A percentile compares a stretch with the other conserved stretches of the same genome.
Evolutionary conservation across 805 yeast genomes (phyloP).

Genomic region (Starmerella asiatica): DNA sequence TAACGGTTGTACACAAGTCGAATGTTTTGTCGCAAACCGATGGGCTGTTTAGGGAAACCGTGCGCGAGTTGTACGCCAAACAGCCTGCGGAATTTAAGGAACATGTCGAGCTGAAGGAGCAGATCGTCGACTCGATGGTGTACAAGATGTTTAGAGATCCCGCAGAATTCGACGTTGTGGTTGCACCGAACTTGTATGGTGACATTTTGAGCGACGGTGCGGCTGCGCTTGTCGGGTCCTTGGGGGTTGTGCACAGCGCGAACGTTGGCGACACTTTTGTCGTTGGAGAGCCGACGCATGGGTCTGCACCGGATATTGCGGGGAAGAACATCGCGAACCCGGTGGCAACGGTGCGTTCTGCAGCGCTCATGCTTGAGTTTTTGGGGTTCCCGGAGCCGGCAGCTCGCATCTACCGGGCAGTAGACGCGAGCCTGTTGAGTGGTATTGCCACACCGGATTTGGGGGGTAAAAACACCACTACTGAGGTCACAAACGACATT

Average conservation of each 20-base stretch:
- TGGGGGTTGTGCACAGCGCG: constrained; percentile 96
- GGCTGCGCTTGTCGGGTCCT: constrained; percentile 92
- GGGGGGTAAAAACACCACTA: constrained; percentile 81
- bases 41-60: constrained; percentile 89
- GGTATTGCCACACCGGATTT: constrained; percentile 82
- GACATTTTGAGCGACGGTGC: constrained; percentile 96
- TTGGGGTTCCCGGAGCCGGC: constrained; percentile 86
- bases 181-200: constrained; percentile 97
- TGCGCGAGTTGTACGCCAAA: constrained; percentile 41
- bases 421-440: constrained; percentile 79
- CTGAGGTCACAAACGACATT: constrained; percentile 75
- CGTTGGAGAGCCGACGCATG: constrained; percentile 98
- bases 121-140: constrained; percentile 98
- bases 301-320: constrained; percentile 97
- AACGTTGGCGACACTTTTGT: constrained; percentile 94
- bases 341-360: constrained; percentile 92
- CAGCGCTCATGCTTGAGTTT: constrained; percentile 94
- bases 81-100: constrained; percentile 38
- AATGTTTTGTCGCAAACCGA: constrained; percentile 86
- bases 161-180: constrained; percentile 90
- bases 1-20: constrained; percentile 93
- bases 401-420: constrained; percentile 82
- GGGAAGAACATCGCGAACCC: constrained; percentile 87
- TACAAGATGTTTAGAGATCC: constrained; percentile 98
- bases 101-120: constrained; percentile 64